phyloP scores from a whole-genome alignment of 1,139 yeast species.

The Nakaseomyces nivariensis region DNA sequence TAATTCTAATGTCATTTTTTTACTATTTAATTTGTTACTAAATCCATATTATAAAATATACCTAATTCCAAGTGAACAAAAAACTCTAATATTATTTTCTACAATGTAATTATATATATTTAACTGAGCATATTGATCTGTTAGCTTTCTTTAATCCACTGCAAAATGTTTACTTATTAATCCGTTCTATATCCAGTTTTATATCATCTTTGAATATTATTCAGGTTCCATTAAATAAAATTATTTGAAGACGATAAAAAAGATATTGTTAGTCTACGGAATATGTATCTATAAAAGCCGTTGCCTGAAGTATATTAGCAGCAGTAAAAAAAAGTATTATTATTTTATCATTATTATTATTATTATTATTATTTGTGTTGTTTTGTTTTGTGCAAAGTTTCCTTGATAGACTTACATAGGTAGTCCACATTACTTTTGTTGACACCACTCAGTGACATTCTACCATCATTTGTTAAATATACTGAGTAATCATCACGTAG shows the following conservation, averaged over 20 bases:
- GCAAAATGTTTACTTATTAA: too few relatives aligned
- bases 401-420: conserved; percentile 20
- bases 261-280: background rate
- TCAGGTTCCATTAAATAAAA: too few relatives aligned
- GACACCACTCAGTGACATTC: conserved; percentile 87
- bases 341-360: too few relatives aligned
- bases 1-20: background rate
- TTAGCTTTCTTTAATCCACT: too few relatives aligned
- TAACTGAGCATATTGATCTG: too few relatives aligned
- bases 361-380: background rate
- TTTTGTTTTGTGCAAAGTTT: conserved; percentile 3
- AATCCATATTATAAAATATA: background rate
- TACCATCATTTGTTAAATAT: conserved; percentile 80
- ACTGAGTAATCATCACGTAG: conserved; percentile 67
- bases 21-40: background rate
- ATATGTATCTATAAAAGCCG: background rate
- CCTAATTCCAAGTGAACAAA: background rate
- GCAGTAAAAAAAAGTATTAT: background rate
- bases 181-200: too few relatives aligned
- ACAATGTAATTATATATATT: background rate
- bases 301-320: background rate
- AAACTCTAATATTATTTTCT: background rate
- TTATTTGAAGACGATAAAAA: too few relatives aligned
- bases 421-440: conserved; percentile 72
- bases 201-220: too few relatives aligned